Conservation (phyloP, 495 filamentous ascomycete species). For the Neohortaea acidophila region DNA sequence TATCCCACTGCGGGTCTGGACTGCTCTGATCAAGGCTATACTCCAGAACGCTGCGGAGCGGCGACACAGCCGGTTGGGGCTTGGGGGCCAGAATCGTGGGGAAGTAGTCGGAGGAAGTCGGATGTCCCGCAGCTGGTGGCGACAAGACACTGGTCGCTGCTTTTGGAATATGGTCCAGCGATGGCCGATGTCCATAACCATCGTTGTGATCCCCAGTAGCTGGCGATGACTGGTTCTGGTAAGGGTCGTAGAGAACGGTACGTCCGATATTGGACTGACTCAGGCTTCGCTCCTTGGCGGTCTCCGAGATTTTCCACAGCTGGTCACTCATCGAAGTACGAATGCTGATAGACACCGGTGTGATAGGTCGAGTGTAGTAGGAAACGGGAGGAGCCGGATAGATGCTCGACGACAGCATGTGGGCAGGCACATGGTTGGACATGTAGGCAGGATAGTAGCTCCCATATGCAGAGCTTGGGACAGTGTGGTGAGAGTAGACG, state of each 20-base stretch:
- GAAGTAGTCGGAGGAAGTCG: background rate
- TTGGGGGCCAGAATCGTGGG: constrained; percentile 1
- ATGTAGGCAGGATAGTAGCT: no score
- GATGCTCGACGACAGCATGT: no score
- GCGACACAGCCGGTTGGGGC: background rate
- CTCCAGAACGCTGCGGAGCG: background rate
- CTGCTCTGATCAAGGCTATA: constrained; percentile 9
- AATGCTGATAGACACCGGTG: background rate
- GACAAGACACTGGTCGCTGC: background rate
- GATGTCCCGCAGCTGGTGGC: background rate
- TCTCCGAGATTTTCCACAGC: constrained; percentile 12
- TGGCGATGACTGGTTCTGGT: constrained; percentile 1
- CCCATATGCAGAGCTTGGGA: no score
- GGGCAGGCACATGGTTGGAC: no score
- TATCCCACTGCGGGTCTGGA: constrained; percentile 5
- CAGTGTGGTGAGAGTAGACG: no score
- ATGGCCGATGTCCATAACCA: no score
- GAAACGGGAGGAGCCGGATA: no score
- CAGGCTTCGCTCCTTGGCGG: constrained; percentile 16
- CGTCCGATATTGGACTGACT: constrained; percentile 17
- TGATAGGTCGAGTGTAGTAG: background rate
- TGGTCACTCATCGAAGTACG: constrained; percentile 10
- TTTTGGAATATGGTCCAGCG: background rate
- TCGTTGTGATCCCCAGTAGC: background rate
- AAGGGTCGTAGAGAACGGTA: constrained; percentile 15